Base-by-base conservation (phyloP, 257 asterid species). In the Gardenia jasminoides region DNA sequence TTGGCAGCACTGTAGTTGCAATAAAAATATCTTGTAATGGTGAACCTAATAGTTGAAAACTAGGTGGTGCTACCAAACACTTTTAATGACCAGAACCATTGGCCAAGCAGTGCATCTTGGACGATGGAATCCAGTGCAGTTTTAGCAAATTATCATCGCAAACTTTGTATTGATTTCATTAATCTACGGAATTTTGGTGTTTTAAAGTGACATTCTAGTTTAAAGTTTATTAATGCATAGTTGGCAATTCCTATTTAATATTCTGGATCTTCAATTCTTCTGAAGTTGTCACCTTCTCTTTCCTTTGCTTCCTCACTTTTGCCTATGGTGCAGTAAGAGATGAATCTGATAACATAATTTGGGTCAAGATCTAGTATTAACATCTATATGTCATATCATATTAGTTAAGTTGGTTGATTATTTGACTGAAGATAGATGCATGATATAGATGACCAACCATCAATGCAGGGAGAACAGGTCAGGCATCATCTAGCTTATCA, bases 391-490 rank as follows among this genome's bases (percentile, higher is more conserved):
- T 58, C 10, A 8, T 1, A 22, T 28, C 26, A 24, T 22, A 58
- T 7, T 7, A 58, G 65, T 22, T 22, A 58, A 58, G 10, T 10
- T 4, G 31, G 73, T 33, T 68, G 9, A 41, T 0, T 36, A 16
- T 39, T 68, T 47, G 47, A 65, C 48, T 64, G 46, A 61, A 20
- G 20, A 48, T 54, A 20, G 20, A 48, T 54, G 61, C 61, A 17
- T 16, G 4, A 4, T 17, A 19, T 58, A 7, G 30, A 58, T 58
- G 65, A 58, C 10, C 6, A 19, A 20, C 64, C 41, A 56, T 24
- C 46, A 62, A 50, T 44, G 20, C 88, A 93, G 99, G 99, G 68
- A 89, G 96, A 80, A 79, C 87, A 41, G 89, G 92, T 11, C 96
- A 87, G 79, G 90, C 90, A 30, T 76, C 93, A 17, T 82, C 97